These are phyloP conservation scores for Tetrapisispora iriomotensis DNA, from an alignment of 805 yeast genomes.

Conservation along the genomic window DNA sequence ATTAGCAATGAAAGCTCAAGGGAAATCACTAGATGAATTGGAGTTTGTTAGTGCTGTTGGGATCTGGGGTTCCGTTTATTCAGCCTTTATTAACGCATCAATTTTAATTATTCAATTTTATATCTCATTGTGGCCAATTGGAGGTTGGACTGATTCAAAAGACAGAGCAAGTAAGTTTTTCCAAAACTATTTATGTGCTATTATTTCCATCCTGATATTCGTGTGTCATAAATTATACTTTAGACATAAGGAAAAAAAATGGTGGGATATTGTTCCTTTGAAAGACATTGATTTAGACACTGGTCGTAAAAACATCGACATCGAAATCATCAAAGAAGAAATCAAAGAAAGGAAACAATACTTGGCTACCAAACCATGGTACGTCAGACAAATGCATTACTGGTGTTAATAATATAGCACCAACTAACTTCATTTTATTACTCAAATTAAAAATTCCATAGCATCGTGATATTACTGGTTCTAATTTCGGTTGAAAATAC, in stretches of 20 bases:
- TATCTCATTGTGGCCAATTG: slow-evolving; percentile 56
- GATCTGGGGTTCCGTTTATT: slow-evolving; percentile 45
- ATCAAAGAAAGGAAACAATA: slow-evolving; percentile 34
- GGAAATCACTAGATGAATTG: slow-evolving; percentile 21
- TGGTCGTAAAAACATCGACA: slow-evolving; percentile 42
- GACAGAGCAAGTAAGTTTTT: slow-evolving; percentile 43
- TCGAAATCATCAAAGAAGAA: slow-evolving; percentile 37
- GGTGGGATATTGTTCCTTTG: slow-evolving; percentile 27
- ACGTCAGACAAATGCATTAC: slow-evolving; percentile 29
- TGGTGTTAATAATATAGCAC: slow-evolving; percentile 28
- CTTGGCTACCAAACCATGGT: slow-evolving; percentile 32
- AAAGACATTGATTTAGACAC: slow-evolving; percentile 43
- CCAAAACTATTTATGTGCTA: slow-evolving; percentile 45
- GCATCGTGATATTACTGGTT: too few relatives aligned
- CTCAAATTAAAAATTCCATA: too few relatives aligned
- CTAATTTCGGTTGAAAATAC: too few relatives aligned
- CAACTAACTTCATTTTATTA: neutral
- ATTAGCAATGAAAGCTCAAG: slow-evolving; percentile 41
- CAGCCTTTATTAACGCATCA: slow-evolving; percentile 40
- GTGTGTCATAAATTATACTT: slow-evolving; percentile 40
- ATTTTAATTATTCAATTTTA: slow-evolving; percentile 61
- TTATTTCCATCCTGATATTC: slow-evolving; percentile 42
- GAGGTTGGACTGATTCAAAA: slow-evolving; percentile 22
- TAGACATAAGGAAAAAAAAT: slow-evolving; percentile 12
- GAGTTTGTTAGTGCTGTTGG: slow-evolving; percentile 34